Evolutionary conservation across 148 eudicot genomes (phyloP), one percentile per base, ranked within the genome.

Genomic region (Suaeda aralocaspica): DNA sequence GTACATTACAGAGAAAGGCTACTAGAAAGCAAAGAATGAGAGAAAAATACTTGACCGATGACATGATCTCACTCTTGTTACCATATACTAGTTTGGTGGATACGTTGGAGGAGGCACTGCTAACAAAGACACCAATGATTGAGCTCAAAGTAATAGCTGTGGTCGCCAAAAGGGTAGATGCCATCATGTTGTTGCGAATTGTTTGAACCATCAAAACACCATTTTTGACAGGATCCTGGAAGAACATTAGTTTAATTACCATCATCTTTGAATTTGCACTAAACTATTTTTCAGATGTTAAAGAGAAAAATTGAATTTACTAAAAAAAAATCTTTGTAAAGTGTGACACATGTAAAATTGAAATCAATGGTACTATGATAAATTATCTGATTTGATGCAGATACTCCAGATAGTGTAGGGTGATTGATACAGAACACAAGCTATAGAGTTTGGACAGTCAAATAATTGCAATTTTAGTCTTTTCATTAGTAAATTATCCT

Each of bases 141-240:
- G 97, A 91, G 76, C 97, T 85, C 15, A 91, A 88, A 42, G 94
- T 88, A 24, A 91, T 86, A 9, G 97, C 94, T 49, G 91, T 69
- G 22, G 97, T 86, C 36, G 94, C 97, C 50, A 91, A 48, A 59
- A 91, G 97, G 6, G 94, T 86, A 0, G 97, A 86, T 16, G 97
- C 97, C 97, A 82, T 79, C 50, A 82, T 59, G 74, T 76, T 70
- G 71, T 82, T 82, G 42, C 85, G 82, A n/a, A 82, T 42, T 12
- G 85, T 66, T 76, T 82, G 83, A 51, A 82, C 83, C 5, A 77
- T 82, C 74, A 92, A 67, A 13, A 84, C 84, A 3, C 96, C 95
- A 63, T 92, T 85, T 80, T 92, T 92, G 0, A 89, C 67, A 6
- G 84, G 84, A 74, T 81, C 84, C 82, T 81, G 77, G 19, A 74